A percentile compares a stretch with the other conserved stretches of the same genome.
phyloP scores from a whole-genome alignment of 352 stramenopile species.

The Pythium phragmitis region DNA sequence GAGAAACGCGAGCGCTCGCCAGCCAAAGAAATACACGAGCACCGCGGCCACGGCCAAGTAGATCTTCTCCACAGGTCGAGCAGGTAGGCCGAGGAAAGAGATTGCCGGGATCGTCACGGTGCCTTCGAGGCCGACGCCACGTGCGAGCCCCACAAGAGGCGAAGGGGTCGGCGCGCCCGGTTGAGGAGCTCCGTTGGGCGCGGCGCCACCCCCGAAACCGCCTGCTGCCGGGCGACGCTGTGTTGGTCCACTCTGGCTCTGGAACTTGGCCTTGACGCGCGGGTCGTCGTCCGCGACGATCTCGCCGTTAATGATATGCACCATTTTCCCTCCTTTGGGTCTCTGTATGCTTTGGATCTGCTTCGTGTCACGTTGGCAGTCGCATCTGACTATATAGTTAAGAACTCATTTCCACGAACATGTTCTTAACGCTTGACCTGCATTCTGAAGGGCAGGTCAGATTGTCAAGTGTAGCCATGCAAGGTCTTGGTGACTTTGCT shows the following conservation, averaged over 20 bases:
- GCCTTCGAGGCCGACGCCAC: constrained; percentile 60
- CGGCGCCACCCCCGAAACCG: constrained; percentile 1
- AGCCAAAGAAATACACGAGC: constrained; percentile 62
- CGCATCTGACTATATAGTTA: constrained; percentile 1
- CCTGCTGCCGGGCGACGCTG: constrained; percentile 14
- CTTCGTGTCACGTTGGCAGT: constrained; percentile 9
- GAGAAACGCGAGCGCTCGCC: constrained; percentile 70
- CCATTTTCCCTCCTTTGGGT: constrained; percentile 38
- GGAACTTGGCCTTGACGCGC: constrained; percentile 43
- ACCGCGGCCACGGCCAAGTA: constrained; percentile 57
- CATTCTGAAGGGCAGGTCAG: not conserved
- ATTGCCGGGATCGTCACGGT: constrained; percentile 49
- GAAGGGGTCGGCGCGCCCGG: constrained; percentile 24
- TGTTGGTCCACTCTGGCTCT: constrained; percentile 7
- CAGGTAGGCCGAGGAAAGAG: constrained; percentile 47
- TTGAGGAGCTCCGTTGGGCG: constrained; percentile 11
- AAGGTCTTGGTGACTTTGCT: constrained; percentile 10
- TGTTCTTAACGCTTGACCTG: not conserved
- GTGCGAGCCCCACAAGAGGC: constrained; percentile 45
- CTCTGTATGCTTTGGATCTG: not conserved
- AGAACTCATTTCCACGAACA: not conserved
- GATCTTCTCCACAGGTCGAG: constrained; percentile 67
- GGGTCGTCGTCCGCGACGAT: constrained; percentile 86
- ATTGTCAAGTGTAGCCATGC: constrained; percentile 19
- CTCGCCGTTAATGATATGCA: constrained; percentile 89